phyloP scores from a whole-genome alignment of 352 stramenopile genomes.

The Phytopythium boreale region DNA sequence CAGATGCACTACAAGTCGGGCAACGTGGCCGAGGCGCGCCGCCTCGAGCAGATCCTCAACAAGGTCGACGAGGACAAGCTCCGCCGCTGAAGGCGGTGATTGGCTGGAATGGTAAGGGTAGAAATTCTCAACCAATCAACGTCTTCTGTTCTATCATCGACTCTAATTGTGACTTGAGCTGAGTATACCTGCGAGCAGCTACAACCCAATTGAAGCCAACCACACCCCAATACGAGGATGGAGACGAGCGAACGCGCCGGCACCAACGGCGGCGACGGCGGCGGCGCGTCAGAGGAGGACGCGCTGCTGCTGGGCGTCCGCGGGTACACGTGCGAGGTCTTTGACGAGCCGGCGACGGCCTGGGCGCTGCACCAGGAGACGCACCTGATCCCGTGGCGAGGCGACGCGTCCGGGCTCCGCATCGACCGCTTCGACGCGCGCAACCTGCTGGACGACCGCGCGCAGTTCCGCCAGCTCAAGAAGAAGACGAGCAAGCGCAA shows the following conservation, averaged over 20 bases:
- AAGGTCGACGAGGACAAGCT: conserved; percentile 51
- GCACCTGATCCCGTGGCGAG: conserved; percentile 56
- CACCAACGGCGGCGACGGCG: not conserved
- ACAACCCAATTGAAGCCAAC: not conserved
- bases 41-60: conserved; percentile 79
- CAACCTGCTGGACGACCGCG: conserved; percentile 51
- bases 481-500: conserved; percentile 12
- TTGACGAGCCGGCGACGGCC: conserved; percentile 38
- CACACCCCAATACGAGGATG: not conserved
- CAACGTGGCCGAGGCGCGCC: conserved; percentile 79
- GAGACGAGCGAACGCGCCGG: not conserved
- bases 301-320: conserved; percentile 30
- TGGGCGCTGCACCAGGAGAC: conserved; percentile 52
- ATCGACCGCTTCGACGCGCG: conserved; percentile 64
- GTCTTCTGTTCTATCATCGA: not conserved
- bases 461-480: conserved; percentile 50
- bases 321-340: conserved; percentile 48
- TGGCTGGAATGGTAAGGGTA: not conserved
- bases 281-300: not conserved
- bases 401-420: conserved; percentile 25
- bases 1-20: conserved; percentile 89
- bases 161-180: not conserved
- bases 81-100: conserved; percentile 7
- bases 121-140: not conserved
- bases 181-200: not conserved